Base-by-base conservation (phyloP, 257 asterid species). In the Nyctanthes arbortristis region DNA sequence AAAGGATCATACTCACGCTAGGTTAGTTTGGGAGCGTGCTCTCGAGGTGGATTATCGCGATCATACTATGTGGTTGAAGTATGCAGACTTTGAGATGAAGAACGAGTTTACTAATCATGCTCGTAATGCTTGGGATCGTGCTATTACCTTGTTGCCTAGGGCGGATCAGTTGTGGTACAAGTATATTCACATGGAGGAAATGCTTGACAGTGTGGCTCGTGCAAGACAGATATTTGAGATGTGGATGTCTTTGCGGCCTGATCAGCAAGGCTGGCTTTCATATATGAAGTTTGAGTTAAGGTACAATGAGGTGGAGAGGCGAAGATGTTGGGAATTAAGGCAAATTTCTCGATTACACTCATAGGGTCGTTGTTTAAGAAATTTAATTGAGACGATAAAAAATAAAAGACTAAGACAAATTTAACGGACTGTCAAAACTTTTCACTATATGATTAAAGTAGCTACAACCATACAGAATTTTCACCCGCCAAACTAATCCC, bases 21-120 rank as follows among this genome's bases (percentile, higher is more conserved):
- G 98, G 40, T 90, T 96, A 0, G 92, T 93, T 2, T 93, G 98
- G 98, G 98, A 93, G 60, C 96, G 97, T 1, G 97, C 98, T 22
- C 84, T 93, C 16, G 94, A 85, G 74, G 95, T 88, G 33, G 95
- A 90, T 70, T 87, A 91, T 30, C 65, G 96, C 24, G 98, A 90
- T 71, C 97, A 89, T 65, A 87, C 96, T 0, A 40, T 88, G 82
- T 93, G 98, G 98, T 34, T 91, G 76, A 90, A 90, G 77, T 93
- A 93, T 70, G 97, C 96, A 0, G 97, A 87, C 29, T 77, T 90
- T 33, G 98, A 90, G 80, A 90, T 93, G 97, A 93, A 88, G 86
- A 90, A 85, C 43, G 88, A 90, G 81, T 87, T 81, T n/a, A 24
- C 88, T 32, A 88, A 88, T 61, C 92, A 87, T 52, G 98, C 98